These are phyloP conservation scores for Myriangium duriaei DNA, from an alignment of 2,329 filamentous ascomycete species.

Conservation along the genomic window DNA sequence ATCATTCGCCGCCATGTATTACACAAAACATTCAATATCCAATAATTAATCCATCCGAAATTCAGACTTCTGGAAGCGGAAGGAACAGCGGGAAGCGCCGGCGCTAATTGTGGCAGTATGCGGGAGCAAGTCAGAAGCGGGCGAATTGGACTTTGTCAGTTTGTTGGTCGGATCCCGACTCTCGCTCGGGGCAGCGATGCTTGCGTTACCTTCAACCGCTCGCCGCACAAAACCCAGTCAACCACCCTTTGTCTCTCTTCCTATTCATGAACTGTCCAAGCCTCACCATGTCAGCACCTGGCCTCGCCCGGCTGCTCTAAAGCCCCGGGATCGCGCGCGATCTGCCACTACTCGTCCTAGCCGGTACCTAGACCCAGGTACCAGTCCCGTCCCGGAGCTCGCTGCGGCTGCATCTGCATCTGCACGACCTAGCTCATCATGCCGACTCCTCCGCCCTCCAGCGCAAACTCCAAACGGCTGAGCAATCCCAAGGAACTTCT, in stretches of 20 bases:
- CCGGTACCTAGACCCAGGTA: constrained; percentile 6
- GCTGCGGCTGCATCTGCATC: constrained; percentile 7
- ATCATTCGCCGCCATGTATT: neutral
- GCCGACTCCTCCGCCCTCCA: constrained; percentile 6
- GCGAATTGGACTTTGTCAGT: too few relatives aligned
- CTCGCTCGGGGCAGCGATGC: too few relatives aligned
- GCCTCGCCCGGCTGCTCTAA: too few relatives aligned
- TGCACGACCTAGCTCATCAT: constrained; percentile 5
- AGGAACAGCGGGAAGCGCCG: too few relatives aligned
- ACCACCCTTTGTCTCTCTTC: too few relatives aligned
- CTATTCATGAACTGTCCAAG: too few relatives aligned
- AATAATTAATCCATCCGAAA: neutral
- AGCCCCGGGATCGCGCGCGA: neutral
- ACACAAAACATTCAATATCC: neutral
- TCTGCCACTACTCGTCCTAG: neutral
- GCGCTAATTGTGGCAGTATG: neutral
- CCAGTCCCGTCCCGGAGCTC: constrained; percentile 3
- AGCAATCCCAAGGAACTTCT: constrained; percentile 18
- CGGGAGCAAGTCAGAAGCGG: neutral
- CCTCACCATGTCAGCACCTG: too few relatives aligned
- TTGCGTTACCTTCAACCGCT: too few relatives aligned
- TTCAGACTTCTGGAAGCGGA: too few relatives aligned
- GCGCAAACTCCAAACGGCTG: constrained; percentile 5
- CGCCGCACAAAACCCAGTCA: too few relatives aligned
- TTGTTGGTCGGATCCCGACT: too few relatives aligned